Evolutionary conservation across 164 flowering plant species (phyloP).

Genomic region (Pachysandra terminalis): DNA sequence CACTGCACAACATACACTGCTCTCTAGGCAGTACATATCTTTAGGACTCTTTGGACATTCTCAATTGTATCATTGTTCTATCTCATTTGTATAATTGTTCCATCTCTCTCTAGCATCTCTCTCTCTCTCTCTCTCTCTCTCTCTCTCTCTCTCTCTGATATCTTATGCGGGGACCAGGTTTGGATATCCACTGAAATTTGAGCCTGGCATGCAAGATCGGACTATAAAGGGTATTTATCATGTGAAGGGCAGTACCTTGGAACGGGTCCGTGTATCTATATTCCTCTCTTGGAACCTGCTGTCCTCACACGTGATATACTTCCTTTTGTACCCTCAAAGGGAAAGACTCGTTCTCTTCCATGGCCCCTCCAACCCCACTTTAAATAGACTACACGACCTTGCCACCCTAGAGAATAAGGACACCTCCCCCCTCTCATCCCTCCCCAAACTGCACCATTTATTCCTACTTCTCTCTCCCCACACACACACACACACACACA

Average conservation of each 20-base stretch:
- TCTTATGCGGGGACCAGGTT: conserved; percentile 29
- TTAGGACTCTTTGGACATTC: too few relatives aligned
- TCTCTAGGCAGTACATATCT: neutral
- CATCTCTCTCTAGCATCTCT: neutral
- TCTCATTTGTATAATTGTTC: too few relatives aligned
- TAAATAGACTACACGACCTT: conserved; percentile 40
- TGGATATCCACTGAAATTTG: conserved; percentile 14
- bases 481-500: too few relatives aligned
- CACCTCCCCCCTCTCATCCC: neutral
- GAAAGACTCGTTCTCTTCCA: conserved; percentile 17
- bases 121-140: conserved; percentile 5
- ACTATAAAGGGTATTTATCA: conserved; percentile 10
- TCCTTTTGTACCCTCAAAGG: conserved; percentile 13
- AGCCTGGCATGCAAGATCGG: conserved; percentile 10
- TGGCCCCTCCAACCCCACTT: conserved; percentile 24
- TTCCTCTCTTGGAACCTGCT: conserved; percentile 1
- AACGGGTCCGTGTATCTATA: conserved; percentile 3
- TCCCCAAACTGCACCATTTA: neutral
- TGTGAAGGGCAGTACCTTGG: conserved; percentile 7
- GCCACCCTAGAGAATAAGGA: conserved; percentile 12
- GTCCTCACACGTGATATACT: conserved; percentile 24
- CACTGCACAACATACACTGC: neutral
- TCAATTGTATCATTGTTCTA: too few relatives aligned
- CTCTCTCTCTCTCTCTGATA: conserved; percentile 3
- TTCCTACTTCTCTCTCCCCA: neutral